Evolutionary conservation across 805 yeast species (phyloP).

Genomic region (Kuraishia hungarica): DNA sequence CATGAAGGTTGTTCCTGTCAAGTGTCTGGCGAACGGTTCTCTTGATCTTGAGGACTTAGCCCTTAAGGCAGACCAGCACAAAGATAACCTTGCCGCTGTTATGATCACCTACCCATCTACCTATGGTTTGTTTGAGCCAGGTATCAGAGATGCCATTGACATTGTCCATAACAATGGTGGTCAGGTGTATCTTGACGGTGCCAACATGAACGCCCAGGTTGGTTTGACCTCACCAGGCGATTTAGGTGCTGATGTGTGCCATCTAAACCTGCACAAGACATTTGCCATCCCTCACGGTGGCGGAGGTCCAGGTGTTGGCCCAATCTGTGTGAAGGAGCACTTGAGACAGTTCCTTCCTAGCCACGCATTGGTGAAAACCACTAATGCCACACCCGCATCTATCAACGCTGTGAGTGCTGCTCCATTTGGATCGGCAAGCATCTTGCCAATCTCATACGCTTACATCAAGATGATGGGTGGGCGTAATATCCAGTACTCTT

Average conservation of each 20-base stretch:
- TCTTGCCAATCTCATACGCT: conserved; percentile 88
- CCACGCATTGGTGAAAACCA: conserved; percentile 58
- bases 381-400: conserved; percentile 30
- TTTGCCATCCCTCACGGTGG: conserved; percentile 99
- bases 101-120: conserved; percentile 99
- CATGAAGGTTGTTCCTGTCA: conserved; percentile 84
- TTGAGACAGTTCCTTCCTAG: conserved; percentile 75
- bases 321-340: conserved; percentile 86
- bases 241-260: conserved; percentile 97
- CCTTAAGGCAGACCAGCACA: conserved; percentile 62
- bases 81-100: conserved; percentile 70
- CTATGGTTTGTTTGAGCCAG: conserved; percentile 92
- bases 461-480: conserved; percentile 94
- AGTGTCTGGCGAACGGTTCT: conserved; percentile 80
- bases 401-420: conserved; percentile 84
- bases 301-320: conserved; percentile 99
- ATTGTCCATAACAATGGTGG: conserved; percentile 83
- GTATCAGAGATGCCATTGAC: conserved; percentile 78
- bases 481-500: conserved; percentile 73
- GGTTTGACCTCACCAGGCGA: conserved; percentile 97
- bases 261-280: conserved; percentile 92
- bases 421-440: conserved; percentile 92
- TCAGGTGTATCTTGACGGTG: conserved; percentile 96
- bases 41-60: conserved; percentile 73
- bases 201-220: conserved; percentile 98